Conservation (phyloP, 2,329 filamentous ascomycete genomes). For the Claviceps fusiformis region DNA sequence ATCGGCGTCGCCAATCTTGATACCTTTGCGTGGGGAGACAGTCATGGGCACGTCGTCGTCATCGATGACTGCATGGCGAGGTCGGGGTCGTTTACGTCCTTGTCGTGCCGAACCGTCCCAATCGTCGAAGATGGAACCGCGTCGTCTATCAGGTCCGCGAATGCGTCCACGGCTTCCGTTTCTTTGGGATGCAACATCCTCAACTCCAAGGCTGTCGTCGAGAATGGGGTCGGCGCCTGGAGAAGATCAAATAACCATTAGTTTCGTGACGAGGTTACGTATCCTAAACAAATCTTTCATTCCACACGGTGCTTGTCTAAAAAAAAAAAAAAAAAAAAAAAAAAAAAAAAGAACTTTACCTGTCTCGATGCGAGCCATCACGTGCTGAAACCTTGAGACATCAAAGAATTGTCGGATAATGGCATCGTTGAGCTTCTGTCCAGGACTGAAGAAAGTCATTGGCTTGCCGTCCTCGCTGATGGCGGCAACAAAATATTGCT, state of each 20-base stretch:
- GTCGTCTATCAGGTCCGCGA: constrained; percentile 17
- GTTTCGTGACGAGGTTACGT: not conserved
- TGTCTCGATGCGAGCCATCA: constrained; percentile 23
- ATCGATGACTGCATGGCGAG: constrained; percentile 24
- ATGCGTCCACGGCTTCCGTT: constrained; percentile 13
- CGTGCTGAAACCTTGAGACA: constrained; percentile 26
- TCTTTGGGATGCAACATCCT: constrained; percentile 13
- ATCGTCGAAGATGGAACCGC: constrained; percentile 18
- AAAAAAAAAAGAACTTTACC: constrained; percentile 17
- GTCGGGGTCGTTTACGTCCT: constrained; percentile 16
- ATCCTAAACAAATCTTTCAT: not conserved
- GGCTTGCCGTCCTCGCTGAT: constrained; percentile 33
- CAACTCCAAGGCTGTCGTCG: constrained; percentile 18
- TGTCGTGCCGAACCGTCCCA: constrained; percentile 18
- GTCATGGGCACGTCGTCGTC: constrained; percentile 29
- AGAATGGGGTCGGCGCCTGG: constrained; percentile 20
- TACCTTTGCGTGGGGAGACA: constrained; percentile 25
- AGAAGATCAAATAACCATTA: not conserved
- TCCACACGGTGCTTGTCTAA: not conserved
- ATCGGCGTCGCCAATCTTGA: constrained; percentile 39
- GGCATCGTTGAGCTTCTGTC: constrained; percentile 22
- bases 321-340: not conserved
- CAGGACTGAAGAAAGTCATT: constrained; percentile 32
- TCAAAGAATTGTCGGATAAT: constrained; percentile 33
- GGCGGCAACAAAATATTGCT: constrained; percentile 38